Percentiles rank a stretch among this genome's conserved stretches.
Evolutionary conservation across 805 yeast species (phyloP).

Genomic region (Suhomyces vadensis): DNA sequence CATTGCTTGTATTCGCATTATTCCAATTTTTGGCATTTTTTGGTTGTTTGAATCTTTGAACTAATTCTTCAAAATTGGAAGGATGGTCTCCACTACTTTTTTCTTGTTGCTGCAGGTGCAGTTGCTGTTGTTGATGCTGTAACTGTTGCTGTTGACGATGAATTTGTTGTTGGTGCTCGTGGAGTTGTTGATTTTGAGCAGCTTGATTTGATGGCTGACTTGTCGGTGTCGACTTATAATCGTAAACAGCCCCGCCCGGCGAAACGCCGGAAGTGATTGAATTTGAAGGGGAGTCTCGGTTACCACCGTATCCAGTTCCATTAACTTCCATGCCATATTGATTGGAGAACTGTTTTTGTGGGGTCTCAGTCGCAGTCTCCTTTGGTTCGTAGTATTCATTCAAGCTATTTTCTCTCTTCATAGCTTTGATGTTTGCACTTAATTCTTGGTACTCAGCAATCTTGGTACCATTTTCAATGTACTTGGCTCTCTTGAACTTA

Average conservation of each 20-base stretch:
- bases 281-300: neutral
- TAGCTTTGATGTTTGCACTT: constrained; percentile 25
- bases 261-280: constrained; percentile 27
- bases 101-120: constrained; percentile 3
- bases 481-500: constrained; percentile 41
- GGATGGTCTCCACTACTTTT: constrained; percentile 1
- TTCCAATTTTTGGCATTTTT: constrained; percentile 6
- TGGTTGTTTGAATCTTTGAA: constrained; percentile 31
- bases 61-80: constrained; percentile 35
- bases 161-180: too few species aligned
- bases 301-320: neutral
- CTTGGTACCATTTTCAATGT: constrained; percentile 39
- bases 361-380: neutral
- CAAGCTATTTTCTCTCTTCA: constrained; percentile 18
- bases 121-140: neutral
- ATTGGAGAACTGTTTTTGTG: neutral
- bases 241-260: constrained; percentile 27
- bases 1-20: neutral
- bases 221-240: constrained; percentile 13
- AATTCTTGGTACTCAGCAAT: constrained; percentile 41
- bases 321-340: constrained; percentile 4
- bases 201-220: neutral
- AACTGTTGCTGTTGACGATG: neutral
- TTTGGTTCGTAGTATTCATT: constrained; percentile 16
- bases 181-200: neutral